Evolutionary conservation across 768 basidiomycete species (phyloP).

Genomic region (Lanmaoa rubissima): DNA sequence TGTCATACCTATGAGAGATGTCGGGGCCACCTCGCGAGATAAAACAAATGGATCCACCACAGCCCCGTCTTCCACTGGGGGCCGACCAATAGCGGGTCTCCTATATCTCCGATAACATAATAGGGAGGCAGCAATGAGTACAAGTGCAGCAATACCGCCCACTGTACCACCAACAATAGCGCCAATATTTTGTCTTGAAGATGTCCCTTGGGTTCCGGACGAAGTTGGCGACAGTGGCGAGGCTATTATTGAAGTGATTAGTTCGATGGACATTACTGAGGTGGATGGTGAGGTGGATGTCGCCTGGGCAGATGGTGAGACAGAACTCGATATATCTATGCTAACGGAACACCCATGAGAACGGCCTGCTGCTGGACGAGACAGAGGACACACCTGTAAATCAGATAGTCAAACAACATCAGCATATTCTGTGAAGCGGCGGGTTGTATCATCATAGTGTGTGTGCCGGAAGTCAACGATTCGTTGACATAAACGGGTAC

Average conservation of each 20-base stretch:
- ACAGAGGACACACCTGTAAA: not conserved
- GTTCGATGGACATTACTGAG: too few relatives aligned
- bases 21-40: not conserved
- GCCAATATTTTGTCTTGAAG: not conserved
- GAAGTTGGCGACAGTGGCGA: not conserved
- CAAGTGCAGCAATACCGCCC: not conserved
- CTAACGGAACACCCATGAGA: conserved; percentile 5
- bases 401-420: too few relatives aligned
- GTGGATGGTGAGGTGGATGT: not conserved
- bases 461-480: too few relatives aligned
- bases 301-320: not conserved
- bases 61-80: not conserved
- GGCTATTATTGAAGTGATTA: not conserved
- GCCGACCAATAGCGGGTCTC: not conserved
- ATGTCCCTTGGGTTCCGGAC: not conserved
- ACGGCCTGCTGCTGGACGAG: not conserved
- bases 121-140: not conserved
- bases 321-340: not conserved
- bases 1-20: too few relatives aligned
- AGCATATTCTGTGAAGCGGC: too few relatives aligned
- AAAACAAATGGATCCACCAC: conserved; percentile 2
- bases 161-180: conserved; percentile 9
- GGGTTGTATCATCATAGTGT: too few relatives aligned
- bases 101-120: conserved; percentile 4
- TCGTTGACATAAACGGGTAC: too few relatives aligned